Conservation (phyloP, 441 rosid species). For the Mallotus japonicus region DNA sequence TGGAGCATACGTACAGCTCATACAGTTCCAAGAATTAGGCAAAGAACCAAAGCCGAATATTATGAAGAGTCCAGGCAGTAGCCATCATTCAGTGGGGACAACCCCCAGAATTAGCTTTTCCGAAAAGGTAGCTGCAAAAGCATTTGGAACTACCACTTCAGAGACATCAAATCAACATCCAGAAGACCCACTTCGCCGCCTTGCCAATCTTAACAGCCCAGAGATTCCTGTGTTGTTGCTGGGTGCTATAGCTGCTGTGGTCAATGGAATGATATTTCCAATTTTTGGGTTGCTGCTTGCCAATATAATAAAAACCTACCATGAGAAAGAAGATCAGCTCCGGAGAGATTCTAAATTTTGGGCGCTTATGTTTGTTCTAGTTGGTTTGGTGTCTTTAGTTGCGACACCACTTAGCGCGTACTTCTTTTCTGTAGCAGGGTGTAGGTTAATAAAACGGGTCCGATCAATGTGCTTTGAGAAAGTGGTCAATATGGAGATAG, state of each 20-base stretch:
- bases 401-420: constrained; percentile 38
- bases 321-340: constrained; percentile 44
- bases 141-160: constrained; percentile 4
- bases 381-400: constrained; percentile 46
- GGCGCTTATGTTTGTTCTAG: constrained; percentile 40
- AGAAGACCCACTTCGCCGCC: constrained; percentile 43
- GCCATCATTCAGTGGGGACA: constrained; percentile 29
- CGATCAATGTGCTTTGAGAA: constrained; percentile 68
- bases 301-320: constrained; percentile 44
- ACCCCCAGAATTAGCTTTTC: constrained; percentile 29
- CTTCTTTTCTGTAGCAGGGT: constrained; percentile 65
- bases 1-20: constrained; percentile 49
- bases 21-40: constrained; percentile 39
- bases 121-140: constrained; percentile 17
- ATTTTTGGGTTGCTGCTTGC: constrained; percentile 54
- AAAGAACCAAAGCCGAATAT: constrained; percentile 24
- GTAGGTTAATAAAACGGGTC: constrained; percentile 50
- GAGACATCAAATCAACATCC: constrained; percentile 20
- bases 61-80: constrained; percentile 25
- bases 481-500: constrained; percentile 64
- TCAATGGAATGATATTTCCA: constrained; percentile 46
- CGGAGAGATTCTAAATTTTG: constrained; percentile 53
- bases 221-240: constrained; percentile 50
- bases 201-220: constrained; percentile 54
- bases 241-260: constrained; percentile 47